These are phyloP conservation scores for Trifolium pratense DNA, from an alignment of 306 rosid species.

Conservation along the genomic window DNA sequence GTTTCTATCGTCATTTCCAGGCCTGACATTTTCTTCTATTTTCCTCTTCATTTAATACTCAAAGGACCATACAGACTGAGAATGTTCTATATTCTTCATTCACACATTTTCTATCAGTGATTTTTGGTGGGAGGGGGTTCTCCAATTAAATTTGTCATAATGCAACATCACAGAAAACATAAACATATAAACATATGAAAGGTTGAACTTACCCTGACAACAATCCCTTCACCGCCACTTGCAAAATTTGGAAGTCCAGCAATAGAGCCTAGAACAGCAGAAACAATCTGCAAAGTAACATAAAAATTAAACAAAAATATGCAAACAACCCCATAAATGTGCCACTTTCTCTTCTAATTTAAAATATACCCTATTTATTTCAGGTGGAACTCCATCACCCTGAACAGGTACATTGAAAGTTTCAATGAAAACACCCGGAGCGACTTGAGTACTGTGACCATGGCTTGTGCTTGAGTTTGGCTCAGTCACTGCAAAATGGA, in stretches of 20 bases:
- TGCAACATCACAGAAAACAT: background rate
- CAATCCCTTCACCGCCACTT: conserved; percentile 70
- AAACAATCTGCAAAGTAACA: conserved; percentile 63
- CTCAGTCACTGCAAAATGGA: conserved; percentile 64
- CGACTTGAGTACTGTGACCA: conserved; percentile 65
- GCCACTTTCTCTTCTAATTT: conserved; percentile 36
- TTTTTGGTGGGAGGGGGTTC: background rate
- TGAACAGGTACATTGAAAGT: conserved; percentile 84
- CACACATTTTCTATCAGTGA: background rate
- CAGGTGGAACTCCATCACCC: conserved; percentile 79
- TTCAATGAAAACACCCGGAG: conserved; percentile 92
- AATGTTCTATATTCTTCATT: background rate
- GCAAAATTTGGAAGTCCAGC: conserved; percentile 63
- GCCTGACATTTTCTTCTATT: background rate
- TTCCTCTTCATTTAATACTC: background rate
- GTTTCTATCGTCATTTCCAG: background rate
- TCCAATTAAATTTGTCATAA: background rate
- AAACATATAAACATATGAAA: conserved; percentile 4
- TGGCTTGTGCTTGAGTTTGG: conserved; percentile 77
- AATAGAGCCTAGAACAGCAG: conserved; percentile 88
- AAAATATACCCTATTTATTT: conserved; percentile 73
- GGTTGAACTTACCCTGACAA: conserved; percentile 70
- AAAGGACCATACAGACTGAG: background rate
- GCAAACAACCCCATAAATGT: conserved; percentile 35
- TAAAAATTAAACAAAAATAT: conserved; percentile 31